phyloP scores from a whole-genome alignment of 1,139 yeast species.

The Kodamaea sp. region DNA sequence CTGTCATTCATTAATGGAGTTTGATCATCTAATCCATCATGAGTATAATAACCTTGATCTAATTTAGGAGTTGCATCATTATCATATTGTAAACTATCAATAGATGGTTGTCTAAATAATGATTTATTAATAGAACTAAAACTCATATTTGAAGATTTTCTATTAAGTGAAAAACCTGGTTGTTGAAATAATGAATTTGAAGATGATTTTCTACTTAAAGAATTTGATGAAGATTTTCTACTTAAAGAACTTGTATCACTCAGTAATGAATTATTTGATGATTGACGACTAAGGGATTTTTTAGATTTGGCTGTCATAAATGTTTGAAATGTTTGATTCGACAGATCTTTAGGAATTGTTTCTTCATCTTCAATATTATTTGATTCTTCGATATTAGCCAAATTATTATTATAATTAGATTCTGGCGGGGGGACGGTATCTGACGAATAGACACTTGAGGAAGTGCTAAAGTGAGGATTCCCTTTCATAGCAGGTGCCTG shows the following conservation, averaged over 20 bases:
- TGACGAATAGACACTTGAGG: constrained; percentile 35
- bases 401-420: constrained; percentile 1
- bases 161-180: constrained; percentile 3
- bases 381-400: neutral
- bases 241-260: constrained; percentile 8
- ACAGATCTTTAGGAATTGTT: constrained; percentile 16
- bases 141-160: constrained; percentile 16
- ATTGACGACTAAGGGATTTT: neutral
- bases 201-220: constrained; percentile 6
- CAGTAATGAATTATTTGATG: too few relatives aligned
- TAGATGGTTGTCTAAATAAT: constrained; percentile 20
- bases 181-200: constrained; percentile 6
- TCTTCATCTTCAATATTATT: neutral
- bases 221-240: constrained; percentile 16
- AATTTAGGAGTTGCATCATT: constrained; percentile 33
- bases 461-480: constrained; percentile 22
- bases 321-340: constrained; percentile 26
- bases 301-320: constrained; percentile 23
- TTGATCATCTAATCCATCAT: constrained; percentile 22
- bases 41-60: constrained; percentile 4
- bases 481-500: neutral
- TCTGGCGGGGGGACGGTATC: constrained; percentile 5
- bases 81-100: constrained; percentile 15
- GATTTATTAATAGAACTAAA: constrained; percentile 35
- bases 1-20: constrained; percentile 28